These are phyloP conservation scores for Mycena polygramma DNA, from an alignment of 768 basidiomycete species.

Conservation along the genomic window DNA sequence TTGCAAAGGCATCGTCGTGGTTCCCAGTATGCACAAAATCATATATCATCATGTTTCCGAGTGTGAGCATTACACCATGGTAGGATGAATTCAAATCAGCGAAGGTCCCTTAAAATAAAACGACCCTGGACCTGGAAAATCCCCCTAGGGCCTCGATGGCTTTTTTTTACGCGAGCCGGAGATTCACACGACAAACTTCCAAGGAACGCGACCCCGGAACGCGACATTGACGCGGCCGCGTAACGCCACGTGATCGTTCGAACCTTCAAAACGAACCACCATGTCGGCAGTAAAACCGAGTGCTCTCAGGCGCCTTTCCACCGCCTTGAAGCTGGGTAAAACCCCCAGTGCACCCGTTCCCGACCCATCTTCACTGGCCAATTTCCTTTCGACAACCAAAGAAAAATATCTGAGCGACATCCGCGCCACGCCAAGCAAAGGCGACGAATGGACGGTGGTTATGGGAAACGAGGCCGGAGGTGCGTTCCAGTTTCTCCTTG, in stretches of 20 bases:
- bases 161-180: no score
- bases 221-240: background rate
- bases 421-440: constrained; percentile 55
- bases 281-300: constrained; percentile 21
- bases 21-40: no score
- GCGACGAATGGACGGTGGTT: constrained; percentile 81
- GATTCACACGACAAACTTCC: no score
- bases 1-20: no score
- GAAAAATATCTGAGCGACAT: constrained; percentile 71
- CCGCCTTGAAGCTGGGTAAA: constrained; percentile 49
- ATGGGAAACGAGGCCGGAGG: constrained; percentile 99
- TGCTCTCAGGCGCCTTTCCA: constrained; percentile 50
- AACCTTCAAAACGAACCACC: background rate
- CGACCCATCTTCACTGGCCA: constrained; percentile 45
- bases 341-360: constrained; percentile 27
- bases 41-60: no score
- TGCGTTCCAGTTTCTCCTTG: constrained; percentile 48
- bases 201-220: no score
- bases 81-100: no score
- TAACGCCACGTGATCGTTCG: constrained; percentile 29
- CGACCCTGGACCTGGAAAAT: no score
- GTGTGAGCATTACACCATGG: no score
- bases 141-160: no score
- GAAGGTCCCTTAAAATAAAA: no score
- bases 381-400: constrained; percentile 65